Evolutionary conservation across 2,329 filamentous ascomycete species (phyloP), one percentile per base, ranked within the genome.

Genomic region (Mariannaea elegans): DNA sequence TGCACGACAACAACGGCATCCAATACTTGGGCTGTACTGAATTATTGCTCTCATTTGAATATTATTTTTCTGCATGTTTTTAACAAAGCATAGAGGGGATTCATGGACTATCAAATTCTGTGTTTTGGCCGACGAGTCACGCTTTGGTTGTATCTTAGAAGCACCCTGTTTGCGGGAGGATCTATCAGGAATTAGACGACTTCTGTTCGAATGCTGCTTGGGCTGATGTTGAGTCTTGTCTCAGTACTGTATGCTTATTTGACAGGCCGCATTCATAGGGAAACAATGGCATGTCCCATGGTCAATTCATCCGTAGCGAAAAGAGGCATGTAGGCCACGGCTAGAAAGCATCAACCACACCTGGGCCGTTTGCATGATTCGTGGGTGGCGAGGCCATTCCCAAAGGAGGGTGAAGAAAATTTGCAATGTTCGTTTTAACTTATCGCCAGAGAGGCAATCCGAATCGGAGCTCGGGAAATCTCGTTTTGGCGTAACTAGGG

Each of bases 391-490:
- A 42, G 36, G 34, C 24, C 38, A 32, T 32, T 18, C 29, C 19
- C 9, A 19, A 16, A 45, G 16, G 31, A 27, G 31, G 34, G 31
- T 45, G 18, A 23, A 23, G 39, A 24, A 29, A 13, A 46, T 18
- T 42, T 16, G 34, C 21, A 34, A 38, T 32, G 47, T 19, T 39
- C 32, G 34, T 29, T 21, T 27, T 7, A 36, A 12, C 5, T 51
- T 42, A 41, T 31, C 13, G 47, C 45, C n/a, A 67, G 49, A 63
- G 13, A 48, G 52, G 62, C 32, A 63, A 48, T 10, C 56, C 56
- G 42, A 51, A 12, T 13, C 19, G 18, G 27, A 6, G 4, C 18
- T 42, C 39, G 39, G 39, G 18, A 42, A 14, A 18, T 7, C 39
- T 23, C 13, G 18, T 21, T 24, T 27, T 44, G 41, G 23, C 2